Conservation (phyloP, 148 eudicot genomes). For the Linanthus parryae region DNA sequence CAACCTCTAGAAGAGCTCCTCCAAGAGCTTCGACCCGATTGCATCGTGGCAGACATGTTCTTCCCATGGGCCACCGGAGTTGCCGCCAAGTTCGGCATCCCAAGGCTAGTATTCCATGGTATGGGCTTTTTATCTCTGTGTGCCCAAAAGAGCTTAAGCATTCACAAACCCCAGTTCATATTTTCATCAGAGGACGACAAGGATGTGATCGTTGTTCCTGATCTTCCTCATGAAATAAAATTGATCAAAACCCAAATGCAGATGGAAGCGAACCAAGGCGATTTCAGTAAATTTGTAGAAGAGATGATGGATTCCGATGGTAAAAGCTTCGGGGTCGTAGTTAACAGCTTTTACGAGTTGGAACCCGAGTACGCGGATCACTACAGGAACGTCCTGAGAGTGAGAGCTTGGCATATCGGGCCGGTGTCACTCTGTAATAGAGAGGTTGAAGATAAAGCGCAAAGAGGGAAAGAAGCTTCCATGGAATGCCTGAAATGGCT, state of each 20-base stretch:
- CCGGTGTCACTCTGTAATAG: slow-evolving; percentile 5
- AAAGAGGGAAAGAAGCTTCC: slow-evolving; percentile 6
- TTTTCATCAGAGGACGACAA: slow-evolving; percentile 19
- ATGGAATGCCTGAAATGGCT: slow-evolving; percentile 7
- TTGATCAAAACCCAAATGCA: too few relatives aligned
- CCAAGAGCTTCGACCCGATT: slow-evolving; percentile 14
- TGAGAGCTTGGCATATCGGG: slow-evolving; percentile 4
- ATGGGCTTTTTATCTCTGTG: slow-evolving; percentile 18
- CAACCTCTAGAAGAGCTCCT: slow-evolving; percentile 34
- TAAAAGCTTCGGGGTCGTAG: slow-evolving; percentile 11
- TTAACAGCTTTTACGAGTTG: slow-evolving; percentile 12
- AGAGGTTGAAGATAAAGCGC: not conserved
- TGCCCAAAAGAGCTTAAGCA: slow-evolving; percentile 14
- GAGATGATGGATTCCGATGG: slow-evolving; percentile 12
- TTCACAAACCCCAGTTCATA: slow-evolving; percentile 15
- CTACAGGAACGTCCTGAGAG: not conserved
- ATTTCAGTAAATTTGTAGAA: too few relatives aligned
- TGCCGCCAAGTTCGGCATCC: slow-evolving; percentile 28
- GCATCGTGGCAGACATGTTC: slow-evolving; percentile 34
- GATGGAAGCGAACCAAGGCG: too few relatives aligned
- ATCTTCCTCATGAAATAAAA: slow-evolving; percentile 26
- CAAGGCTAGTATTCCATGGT: slow-evolving; percentile 34
- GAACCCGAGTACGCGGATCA: slow-evolving; percentile 12
- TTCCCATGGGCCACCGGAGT: slow-evolving; percentile 33
- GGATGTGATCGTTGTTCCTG: slow-evolving; percentile 25